Percentiles rank a stretch among this genome's conserved stretches.
Conservation (phyloP, 2,329 filamentous ascomycete genomes). For the Pseudogymnoascus pannorum region DNA sequence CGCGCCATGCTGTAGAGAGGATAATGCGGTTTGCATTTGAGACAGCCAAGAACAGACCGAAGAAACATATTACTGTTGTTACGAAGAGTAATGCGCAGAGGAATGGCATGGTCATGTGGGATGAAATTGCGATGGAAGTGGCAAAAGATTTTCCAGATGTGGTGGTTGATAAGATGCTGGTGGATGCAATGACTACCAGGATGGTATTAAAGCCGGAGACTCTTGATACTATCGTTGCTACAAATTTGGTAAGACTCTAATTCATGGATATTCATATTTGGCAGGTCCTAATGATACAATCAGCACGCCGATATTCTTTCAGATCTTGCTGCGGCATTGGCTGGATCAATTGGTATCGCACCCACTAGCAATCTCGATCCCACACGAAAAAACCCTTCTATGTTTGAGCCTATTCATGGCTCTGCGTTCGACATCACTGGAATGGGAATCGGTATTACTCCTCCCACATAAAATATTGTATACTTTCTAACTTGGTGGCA, state of each 20-base stretch:
- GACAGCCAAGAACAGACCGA: slow-evolving; percentile 41
- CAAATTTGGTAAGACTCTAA: slow-evolving; percentile 34
- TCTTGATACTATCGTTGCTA: slow-evolving; percentile 56
- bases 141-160: slow-evolving; percentile 53
- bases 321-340: slow-evolving; percentile 62
- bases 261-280: not conserved
- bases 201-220: slow-evolving; percentile 54
- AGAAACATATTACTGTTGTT: slow-evolving; percentile 54
- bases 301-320: slow-evolving; percentile 58
- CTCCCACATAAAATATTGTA: not conserved
- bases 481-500: slow-evolving; percentile 39
- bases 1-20: slow-evolving; percentile 50
- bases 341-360: slow-evolving; percentile 65
- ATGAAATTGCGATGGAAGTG: slow-evolving; percentile 50
- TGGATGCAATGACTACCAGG: slow-evolving; percentile 41
- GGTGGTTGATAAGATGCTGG: slow-evolving; percentile 54
- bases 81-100: slow-evolving; percentile 60
- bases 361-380: slow-evolving; percentile 64
- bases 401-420: slow-evolving; percentile 57
- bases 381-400: slow-evolving; percentile 43
- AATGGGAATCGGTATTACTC: slow-evolving; percentile 3
- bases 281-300: slow-evolving; percentile 23
- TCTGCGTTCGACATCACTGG: slow-evolving; percentile 32
- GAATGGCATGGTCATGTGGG: slow-evolving; percentile 63
- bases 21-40: slow-evolving; percentile 59